Evolutionary conservation across 2,329 filamentous ascomycete species (phyloP).

Genomic region (Arachnopeziza araneosa): DNA sequence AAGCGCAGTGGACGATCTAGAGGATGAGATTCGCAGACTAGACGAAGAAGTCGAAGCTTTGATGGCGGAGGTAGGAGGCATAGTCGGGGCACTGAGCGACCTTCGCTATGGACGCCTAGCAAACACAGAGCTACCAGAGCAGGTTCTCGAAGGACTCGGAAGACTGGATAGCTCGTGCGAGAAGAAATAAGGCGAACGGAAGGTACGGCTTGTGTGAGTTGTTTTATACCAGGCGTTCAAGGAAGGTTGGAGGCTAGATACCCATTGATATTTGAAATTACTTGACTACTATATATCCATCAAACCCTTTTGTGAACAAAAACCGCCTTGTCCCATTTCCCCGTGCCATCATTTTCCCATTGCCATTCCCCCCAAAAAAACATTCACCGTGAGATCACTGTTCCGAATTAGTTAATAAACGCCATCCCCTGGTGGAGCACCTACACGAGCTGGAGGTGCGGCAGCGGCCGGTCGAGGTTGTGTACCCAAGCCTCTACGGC

Average conservation of each 20-base stretch:
- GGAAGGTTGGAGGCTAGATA: constrained; percentile 20
- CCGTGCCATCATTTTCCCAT: background rate
- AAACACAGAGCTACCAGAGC: constrained; percentile 56
- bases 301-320: background rate
- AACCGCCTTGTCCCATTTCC: constrained; percentile 2
- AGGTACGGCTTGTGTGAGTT: background rate
- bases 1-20: constrained; percentile 56
- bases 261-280: constrained; percentile 11
- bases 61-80: constrained; percentile 56
- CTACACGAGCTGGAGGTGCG: constrained; percentile 18
- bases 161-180: constrained; percentile 44
- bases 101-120: constrained; percentile 73
- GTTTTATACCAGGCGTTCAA: background rate
- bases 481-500: constrained; percentile 7
- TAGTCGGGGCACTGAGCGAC: constrained; percentile 71
- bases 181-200: constrained; percentile 8
- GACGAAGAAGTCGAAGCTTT: constrained; percentile 59
- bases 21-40: constrained; percentile 61
- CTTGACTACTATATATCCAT: constrained; percentile 22
- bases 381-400: background rate
- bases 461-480: constrained; percentile 15
- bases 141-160: constrained; percentile 62
- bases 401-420: constrained; percentile 2
- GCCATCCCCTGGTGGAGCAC: constrained; percentile 21
- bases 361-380: constrained; percentile 3